Conservation (phyloP, 257 asterid genomes). For the Anisodus tanguticus region DNA sequence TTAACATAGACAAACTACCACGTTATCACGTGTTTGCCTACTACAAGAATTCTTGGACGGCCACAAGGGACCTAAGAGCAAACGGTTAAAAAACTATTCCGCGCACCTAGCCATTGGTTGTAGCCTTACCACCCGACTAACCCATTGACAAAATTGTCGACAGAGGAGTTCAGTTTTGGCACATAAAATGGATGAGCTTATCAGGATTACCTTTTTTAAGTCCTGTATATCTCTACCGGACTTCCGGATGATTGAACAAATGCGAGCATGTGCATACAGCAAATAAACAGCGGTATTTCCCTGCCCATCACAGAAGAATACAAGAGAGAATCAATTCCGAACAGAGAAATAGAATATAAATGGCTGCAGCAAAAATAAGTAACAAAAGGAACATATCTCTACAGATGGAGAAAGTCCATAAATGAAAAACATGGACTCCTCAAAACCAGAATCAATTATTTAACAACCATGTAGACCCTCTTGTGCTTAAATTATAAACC, state of each 20-base stretch:
- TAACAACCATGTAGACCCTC: not conserved
- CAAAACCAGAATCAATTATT: not conserved
- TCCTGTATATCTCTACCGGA: conserved; percentile 83
- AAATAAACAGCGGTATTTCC: conserved; percentile 98
- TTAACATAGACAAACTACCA: not conserved
- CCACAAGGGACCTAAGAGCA: not conserved
- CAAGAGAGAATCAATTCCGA: conserved; percentile 22
- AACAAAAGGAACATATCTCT: not conserved
- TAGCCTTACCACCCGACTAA: not conserved
- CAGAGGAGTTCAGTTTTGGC: conserved; percentile 5
- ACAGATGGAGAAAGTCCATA: not conserved
- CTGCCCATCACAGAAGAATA: conserved; percentile 50
- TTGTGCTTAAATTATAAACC: not conserved
- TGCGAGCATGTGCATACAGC: conserved; percentile 97
- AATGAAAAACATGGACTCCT: not conserved
- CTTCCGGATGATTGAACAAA: conserved; percentile 92
- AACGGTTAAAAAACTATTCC: not conserved
- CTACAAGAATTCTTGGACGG: conserved; percentile 2
- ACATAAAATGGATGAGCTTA: conserved; percentile 19
- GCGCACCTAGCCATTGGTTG: not conserved
- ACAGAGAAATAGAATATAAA: not conserved
- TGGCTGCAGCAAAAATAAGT: not conserved
- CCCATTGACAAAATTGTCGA: not conserved
- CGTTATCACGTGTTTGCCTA: not conserved
- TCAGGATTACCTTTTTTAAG: conserved; percentile 59